Evolutionary conservation across 208 protist genomes (phyloP).

Genomic region (Naegleria lovaniensis): DNA sequence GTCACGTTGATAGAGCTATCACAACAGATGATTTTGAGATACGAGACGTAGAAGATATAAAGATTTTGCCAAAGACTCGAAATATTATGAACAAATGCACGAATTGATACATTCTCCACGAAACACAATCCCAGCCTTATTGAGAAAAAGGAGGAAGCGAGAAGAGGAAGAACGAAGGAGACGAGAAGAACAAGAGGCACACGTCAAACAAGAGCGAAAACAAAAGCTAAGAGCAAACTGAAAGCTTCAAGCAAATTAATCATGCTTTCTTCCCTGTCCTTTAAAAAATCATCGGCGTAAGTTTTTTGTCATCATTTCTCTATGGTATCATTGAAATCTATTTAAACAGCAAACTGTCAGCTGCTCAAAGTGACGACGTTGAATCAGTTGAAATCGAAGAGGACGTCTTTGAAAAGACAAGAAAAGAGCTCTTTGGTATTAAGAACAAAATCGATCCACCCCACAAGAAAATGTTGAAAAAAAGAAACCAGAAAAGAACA

Average conservation of each 20-base stretch:
- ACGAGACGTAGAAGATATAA: background rate
- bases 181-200: background rate
- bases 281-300: background rate
- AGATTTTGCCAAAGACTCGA: background rate
- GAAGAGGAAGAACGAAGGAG: background rate
- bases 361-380: background rate
- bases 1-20: background rate
- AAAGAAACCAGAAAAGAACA: background rate
- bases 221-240: background rate
- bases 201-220: background rate
- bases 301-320: background rate
- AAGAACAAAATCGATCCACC: no score
- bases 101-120: background rate
- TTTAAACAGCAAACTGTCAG: background rate
- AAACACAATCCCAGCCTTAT: background rate
- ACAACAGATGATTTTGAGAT: background rate
- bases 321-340: no score
- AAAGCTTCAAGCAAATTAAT: background rate
- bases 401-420: background rate
- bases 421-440: background rate
- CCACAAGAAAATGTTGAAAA: background rate
- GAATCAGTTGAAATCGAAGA: background rate
- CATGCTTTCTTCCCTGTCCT: background rate
- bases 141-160: background rate
- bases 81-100: constrained; percentile 4